These are phyloP conservation scores for Penicillium alfredii DNA, from an alignment of 495 filamentous ascomycete species.

Conservation along the genomic window DNA sequence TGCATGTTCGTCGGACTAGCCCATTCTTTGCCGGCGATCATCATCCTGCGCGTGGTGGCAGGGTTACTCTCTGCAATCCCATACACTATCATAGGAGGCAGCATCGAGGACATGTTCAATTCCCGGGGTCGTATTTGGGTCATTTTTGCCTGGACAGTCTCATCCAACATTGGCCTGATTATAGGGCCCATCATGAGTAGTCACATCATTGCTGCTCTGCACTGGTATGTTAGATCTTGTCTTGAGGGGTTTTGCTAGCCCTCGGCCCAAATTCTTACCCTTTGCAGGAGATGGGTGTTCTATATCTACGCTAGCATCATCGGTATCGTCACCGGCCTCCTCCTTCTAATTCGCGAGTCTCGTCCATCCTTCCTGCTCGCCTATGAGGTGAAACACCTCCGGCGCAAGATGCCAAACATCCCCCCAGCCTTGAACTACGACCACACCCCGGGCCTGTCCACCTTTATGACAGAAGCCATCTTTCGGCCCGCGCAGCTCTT, in stretches of 20 bases:
- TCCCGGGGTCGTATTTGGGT: constrained; percentile 42
- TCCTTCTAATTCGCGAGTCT: constrained; percentile 36
- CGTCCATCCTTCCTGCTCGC: constrained; percentile 39
- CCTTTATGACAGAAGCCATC: constrained; percentile 37
- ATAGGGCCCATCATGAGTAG: constrained; percentile 43
- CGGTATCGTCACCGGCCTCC: constrained; percentile 27
- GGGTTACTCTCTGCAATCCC: constrained; percentile 47
- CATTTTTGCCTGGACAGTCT: constrained; percentile 42
- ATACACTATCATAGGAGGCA: constrained; percentile 45
- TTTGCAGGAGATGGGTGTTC: constrained; percentile 40
- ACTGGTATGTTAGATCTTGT: constrained; percentile 34
- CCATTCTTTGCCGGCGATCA: constrained; percentile 28
- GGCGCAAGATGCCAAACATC: constrained; percentile 17
- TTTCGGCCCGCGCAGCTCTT: constrained; percentile 40
- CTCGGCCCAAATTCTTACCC: not conserved
- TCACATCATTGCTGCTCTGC: constrained; percentile 29
- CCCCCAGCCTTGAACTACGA: constrained; percentile 37
- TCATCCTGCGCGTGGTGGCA: constrained; percentile 40
- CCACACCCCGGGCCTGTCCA: constrained; percentile 29
- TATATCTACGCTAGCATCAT: constrained; percentile 37
- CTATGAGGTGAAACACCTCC: constrained; percentile 25
- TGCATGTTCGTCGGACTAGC: constrained; percentile 39
- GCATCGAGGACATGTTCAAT: constrained; percentile 50
- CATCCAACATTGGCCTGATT: constrained; percentile 39
- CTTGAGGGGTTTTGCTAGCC: not conserved